A percentile compares a stretch with the other conserved stretches of the same genome.
These are phyloP conservation scores for Trichoderma gamsii DNA, from an alignment of 495 filamentous ascomycete genomes.

Conservation along the genomic window DNA sequence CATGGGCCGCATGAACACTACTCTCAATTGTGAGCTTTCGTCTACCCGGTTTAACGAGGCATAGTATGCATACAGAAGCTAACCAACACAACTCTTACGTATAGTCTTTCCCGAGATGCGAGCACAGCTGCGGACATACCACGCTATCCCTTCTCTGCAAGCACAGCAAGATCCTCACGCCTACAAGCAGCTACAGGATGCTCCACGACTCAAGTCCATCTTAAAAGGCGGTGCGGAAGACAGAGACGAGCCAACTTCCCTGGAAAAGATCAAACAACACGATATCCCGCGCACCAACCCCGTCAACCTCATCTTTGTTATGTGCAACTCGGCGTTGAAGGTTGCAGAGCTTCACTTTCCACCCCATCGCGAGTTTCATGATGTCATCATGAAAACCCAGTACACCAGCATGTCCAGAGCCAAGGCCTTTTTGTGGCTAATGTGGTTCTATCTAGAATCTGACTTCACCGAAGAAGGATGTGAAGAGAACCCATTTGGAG, in stretches of 20 bases:
- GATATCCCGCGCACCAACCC: constrained; percentile 83
- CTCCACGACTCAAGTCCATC: constrained; percentile 91
- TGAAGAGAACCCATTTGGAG: constrained; percentile 81
- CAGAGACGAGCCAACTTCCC: constrained; percentile 72
- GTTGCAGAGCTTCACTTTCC: constrained; percentile 91
- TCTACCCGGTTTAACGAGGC: not conserved
- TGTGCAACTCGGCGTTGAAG: constrained; percentile 84
- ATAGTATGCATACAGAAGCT: not conserved
- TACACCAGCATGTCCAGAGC: constrained; percentile 79
- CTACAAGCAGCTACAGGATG: constrained; percentile 97
- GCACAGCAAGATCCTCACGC: constrained; percentile 90
- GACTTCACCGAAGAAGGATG: constrained; percentile 82
- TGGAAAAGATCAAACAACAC: constrained; percentile 70
- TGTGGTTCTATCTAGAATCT: constrained; percentile 99
- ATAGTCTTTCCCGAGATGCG: constrained; percentile 99
- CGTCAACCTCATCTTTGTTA: constrained; percentile 92
- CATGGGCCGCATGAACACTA: constrained; percentile 97
- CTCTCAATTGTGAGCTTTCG: constrained; percentile 74
- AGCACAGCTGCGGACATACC: constrained; percentile 94
- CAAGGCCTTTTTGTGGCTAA: constrained; percentile 88
- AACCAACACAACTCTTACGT: constrained; percentile 27
- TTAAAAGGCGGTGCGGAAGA: constrained; percentile 96
- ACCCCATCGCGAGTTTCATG: constrained; percentile 82
- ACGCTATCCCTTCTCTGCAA: constrained; percentile 93
- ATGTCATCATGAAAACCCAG: constrained; percentile 85